These are phyloP conservation scores for Lachnellula suecica DNA, from an alignment of 2,329 filamentous ascomycete genomes.

Conservation along the genomic window DNA sequence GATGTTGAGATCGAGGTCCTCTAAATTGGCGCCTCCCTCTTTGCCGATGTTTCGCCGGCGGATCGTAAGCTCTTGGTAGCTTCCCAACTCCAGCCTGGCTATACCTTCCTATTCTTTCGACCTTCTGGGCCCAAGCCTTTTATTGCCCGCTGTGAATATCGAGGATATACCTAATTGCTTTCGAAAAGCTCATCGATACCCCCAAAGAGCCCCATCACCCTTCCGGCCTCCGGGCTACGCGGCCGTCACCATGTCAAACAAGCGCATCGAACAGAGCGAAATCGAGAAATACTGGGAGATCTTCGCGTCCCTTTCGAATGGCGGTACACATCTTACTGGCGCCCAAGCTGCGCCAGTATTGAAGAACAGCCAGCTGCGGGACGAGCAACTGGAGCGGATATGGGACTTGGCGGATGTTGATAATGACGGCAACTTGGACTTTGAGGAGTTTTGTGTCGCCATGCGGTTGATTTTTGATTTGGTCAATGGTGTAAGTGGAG, in stretches of 20 bases:
- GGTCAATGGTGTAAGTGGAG: conserved; percentile 78
- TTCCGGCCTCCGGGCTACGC: neutral
- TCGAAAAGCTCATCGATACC: too few relatives aligned
- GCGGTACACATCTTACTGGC: conserved; percentile 65
- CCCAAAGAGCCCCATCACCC: too few relatives aligned
- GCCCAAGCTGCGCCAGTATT: conserved; percentile 69
- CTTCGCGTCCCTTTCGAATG: conserved; percentile 66
- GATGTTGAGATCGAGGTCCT: too few relatives aligned
- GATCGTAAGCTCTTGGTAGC: neutral
- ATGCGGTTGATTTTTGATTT: conserved; percentile 98
- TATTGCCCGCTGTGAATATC: too few relatives aligned
- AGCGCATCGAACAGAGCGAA: conserved; percentile 69
- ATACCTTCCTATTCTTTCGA: neutral
- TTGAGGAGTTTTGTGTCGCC: conserved; percentile 98
- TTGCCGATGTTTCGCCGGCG: neutral
- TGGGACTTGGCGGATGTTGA: conserved; percentile 98
- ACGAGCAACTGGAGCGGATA: conserved; percentile 89
- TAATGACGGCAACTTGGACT: conserved; percentile 95
- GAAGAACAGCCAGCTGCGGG: conserved; percentile 70
- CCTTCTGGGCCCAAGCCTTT: too few relatives aligned
- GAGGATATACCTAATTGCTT: too few relatives aligned
- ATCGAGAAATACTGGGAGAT: conserved; percentile 81
- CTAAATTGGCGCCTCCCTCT: too few relatives aligned
- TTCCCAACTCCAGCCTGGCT: neutral
- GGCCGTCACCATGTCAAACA: conserved; percentile 35